phyloP scores from a whole-genome alignment of 2,329 filamentous ascomycete genomes.

The Aspergillus brasiliensis region DNA sequence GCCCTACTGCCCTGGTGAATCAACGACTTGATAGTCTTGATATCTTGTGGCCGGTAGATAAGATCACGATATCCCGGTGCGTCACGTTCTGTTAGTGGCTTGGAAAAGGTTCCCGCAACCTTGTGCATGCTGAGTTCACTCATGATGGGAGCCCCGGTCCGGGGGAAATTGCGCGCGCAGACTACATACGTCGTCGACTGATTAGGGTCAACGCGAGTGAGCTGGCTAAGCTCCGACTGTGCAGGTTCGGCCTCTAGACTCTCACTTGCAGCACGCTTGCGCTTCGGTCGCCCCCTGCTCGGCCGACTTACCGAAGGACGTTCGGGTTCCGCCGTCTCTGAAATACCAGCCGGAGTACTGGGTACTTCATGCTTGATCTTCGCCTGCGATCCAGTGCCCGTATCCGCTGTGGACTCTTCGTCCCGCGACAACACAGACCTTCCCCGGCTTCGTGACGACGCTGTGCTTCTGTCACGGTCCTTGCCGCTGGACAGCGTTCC shows the following conservation, averaged over 20 bases:
- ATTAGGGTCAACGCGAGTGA: slow-evolving; percentile 31
- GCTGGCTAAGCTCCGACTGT: slow-evolving; percentile 29
- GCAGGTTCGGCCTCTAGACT: slow-evolving; percentile 31
- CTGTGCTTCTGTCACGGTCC: slow-evolving; percentile 36
- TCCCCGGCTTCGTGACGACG: slow-evolving; percentile 41
- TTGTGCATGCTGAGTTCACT: slow-evolving; percentile 77
- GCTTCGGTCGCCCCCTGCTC: slow-evolving; percentile 37
- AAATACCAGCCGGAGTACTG: slow-evolving; percentile 36
- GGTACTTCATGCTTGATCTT: slow-evolving; percentile 39
- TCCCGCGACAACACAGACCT: slow-evolving; percentile 40
- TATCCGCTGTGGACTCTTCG: slow-evolving; percentile 28
- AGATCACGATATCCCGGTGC: slow-evolving; percentile 75
- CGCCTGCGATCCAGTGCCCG: slow-evolving; percentile 10
- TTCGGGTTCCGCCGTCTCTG: slow-evolving; percentile 36
- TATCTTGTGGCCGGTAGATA: slow-evolving; percentile 73
- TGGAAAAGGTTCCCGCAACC: slow-evolving; percentile 77
- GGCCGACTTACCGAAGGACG: slow-evolving; percentile 30
- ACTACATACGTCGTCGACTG: slow-evolving; percentile 41
- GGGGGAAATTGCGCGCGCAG: slow-evolving; percentile 55
- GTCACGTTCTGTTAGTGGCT: slow-evolving; percentile 71
- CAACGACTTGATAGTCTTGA: slow-evolving; percentile 75
- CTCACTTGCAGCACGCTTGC: slow-evolving; percentile 44
- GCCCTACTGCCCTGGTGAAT: slow-evolving; percentile 56
- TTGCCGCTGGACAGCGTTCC: slow-evolving; percentile 23
- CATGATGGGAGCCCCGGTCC: slow-evolving; percentile 71